Evolutionary conservation across 495 filamentous ascomycete species (phyloP), one percentile per base, ranked within the genome.

Genomic region (Neurospora sp.): DNA sequence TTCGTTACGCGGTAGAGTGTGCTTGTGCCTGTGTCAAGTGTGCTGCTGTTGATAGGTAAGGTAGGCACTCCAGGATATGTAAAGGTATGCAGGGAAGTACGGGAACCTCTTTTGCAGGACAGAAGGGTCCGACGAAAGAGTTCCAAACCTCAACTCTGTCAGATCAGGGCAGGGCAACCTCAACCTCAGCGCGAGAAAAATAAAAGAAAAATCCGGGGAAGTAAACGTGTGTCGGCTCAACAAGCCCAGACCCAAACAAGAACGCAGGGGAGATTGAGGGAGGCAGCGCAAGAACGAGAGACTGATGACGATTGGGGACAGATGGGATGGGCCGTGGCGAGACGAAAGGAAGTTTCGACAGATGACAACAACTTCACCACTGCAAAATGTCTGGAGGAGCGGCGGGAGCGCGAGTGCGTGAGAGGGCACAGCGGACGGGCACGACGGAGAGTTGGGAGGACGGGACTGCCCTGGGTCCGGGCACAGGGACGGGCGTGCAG

Each of bases 281-380:
- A 74, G 71, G 66, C 71, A 76, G 73, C 73, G 62, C 78, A 72
- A 77, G 79, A 81, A 79, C 82, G 81, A 81, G 78, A 77, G 77
- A 81, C 80, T 80, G 82, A 84, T 81, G 81, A 81, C 54, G 81
- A 82, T 77, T 81, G 77, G 76, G 81, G 74, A 75, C 80, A 74
- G 77, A 76, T 79, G 76, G 43, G 74, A 76, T 75, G 77, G 76
- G 80, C 76, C 73, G 79, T 78, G 74, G 80, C 73, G 77, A 76
- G 77, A 34, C 28, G 28, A 34, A 17, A 34, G 54, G 28, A 66
- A 34, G 54, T 66, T 66, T 66, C 34, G 54, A 66, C 54, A 34
- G 54, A 34, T 34, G 28, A 66, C 54, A 66, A 66, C 54, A 66
- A 66, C 54, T 34, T 19, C 54, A 66, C 54, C 54, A 66, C 54